Evolutionary conservation across 2,329 filamentous ascomycete species (phyloP).

Genomic region (Trichoderma lentiforme): DNA sequence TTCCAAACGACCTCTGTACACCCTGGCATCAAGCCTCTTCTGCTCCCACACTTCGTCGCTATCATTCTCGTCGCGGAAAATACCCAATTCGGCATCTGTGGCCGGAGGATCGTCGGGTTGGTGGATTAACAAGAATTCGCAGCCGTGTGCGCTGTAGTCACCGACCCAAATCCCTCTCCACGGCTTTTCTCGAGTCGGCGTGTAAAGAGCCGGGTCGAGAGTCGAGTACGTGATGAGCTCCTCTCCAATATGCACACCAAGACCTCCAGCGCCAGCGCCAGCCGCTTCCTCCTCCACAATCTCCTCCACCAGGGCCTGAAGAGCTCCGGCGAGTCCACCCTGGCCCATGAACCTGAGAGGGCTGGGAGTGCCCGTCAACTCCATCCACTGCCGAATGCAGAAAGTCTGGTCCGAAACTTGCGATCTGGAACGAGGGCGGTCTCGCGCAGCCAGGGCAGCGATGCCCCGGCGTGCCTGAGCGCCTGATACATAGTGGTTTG

Average conservation of each 20-base stretch:
- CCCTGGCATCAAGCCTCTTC: slow-evolving; percentile 44
- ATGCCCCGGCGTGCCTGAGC: slow-evolving; percentile 26
- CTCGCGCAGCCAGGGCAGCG: slow-evolving; percentile 27
- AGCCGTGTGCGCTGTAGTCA: slow-evolving; percentile 83
- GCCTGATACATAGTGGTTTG: slow-evolving; percentile 49
- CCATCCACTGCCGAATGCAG: slow-evolving; percentile 72
- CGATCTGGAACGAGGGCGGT: slow-evolving; percentile 45
- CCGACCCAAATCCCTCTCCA: slow-evolving; percentile 91
- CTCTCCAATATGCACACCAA: slow-evolving; percentile 51
- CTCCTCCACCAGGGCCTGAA: slow-evolving; percentile 20
- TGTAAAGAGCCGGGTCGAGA: slow-evolving; percentile 71
- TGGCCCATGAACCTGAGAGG: slow-evolving; percentile 31
- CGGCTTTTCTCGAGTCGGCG: slow-evolving; percentile 73
- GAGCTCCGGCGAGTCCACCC: slow-evolving; percentile 24
- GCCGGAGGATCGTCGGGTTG: slow-evolving; percentile 57
- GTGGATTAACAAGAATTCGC: slow-evolving; percentile 79
- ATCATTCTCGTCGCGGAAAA: slow-evolving; percentile 42
- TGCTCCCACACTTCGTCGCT: slow-evolving; percentile 43
- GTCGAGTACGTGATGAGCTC: slow-evolving; percentile 65
- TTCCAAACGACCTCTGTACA: slow-evolving; percentile 67
- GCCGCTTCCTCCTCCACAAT: slow-evolving; percentile 14
- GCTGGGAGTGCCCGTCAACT: slow-evolving; percentile 48
- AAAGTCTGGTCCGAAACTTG: slow-evolving; percentile 70
- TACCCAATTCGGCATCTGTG: slow-evolving; percentile 39
- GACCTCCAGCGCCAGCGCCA: slow-evolving; percentile 17